Percentiles rank a stretch among this genome's conserved stretches.
Conservation (phyloP, 169 alveolate species). For the Eimeria falciformis region DNA sequence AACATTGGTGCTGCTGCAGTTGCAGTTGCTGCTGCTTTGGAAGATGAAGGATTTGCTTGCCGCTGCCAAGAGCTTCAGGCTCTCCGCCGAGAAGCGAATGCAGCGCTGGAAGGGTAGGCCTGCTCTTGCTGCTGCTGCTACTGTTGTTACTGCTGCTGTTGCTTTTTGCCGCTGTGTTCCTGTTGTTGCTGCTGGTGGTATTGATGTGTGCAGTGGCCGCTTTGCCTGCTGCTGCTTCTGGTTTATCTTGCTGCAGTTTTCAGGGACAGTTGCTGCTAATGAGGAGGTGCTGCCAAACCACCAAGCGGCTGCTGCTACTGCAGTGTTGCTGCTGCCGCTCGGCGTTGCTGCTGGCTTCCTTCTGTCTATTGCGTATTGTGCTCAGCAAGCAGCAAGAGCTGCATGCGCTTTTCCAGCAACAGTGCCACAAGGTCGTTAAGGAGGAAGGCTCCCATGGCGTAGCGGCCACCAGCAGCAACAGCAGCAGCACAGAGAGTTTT, state of each 20-base stretch:
- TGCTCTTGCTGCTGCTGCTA: constrained; percentile 38
- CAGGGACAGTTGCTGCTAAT: constrained; percentile 52
- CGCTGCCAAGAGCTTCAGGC: constrained; percentile 34
- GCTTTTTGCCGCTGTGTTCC: background rate
- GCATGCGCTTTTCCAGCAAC: constrained; percentile 16
- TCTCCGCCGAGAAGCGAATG: constrained; percentile 10
- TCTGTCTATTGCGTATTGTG: constrained; percentile 15
- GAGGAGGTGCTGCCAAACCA: constrained; percentile 44
- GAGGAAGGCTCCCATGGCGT: background rate
- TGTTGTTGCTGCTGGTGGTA: constrained; percentile 2
- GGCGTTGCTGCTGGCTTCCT: constrained; percentile 10
- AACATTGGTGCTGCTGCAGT: constrained; percentile 10
- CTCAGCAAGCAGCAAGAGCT: constrained; percentile 55
- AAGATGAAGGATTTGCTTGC: background rate
- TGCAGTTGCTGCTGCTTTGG: constrained; percentile 46
- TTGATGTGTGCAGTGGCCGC: background rate
- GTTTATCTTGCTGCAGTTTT: background rate
- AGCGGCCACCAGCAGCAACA: constrained; percentile 53
- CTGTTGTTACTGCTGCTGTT: constrained; percentile 43
- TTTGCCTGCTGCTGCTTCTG: background rate
- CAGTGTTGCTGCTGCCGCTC: constrained; percentile 71
- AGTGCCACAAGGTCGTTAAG: background rate
- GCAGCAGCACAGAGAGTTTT: constrained; percentile 15
- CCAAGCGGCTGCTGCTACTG: constrained; percentile 63
- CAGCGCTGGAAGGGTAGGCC: background rate